phyloP scores from a whole-genome alignment of 1,139 yeast species.

The Sugiyamaella paludigena region DNA sequence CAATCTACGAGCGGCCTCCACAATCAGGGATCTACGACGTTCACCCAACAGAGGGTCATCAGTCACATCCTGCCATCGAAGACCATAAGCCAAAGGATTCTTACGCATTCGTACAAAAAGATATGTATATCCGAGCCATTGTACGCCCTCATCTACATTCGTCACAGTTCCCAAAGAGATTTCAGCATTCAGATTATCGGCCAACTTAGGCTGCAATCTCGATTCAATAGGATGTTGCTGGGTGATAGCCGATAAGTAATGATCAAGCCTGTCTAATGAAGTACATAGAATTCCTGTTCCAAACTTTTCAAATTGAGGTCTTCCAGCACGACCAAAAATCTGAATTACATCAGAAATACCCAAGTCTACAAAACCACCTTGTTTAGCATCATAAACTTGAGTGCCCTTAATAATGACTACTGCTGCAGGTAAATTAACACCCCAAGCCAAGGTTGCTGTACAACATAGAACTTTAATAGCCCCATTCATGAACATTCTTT shows the following conservation, averaged over 20 bases:
- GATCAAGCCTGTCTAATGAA: constrained; percentile 75
- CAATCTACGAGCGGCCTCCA: constrained; percentile 75
- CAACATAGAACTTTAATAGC: constrained; percentile 88
- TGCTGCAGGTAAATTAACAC: constrained; percentile 97
- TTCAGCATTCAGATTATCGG: constrained; percentile 94
- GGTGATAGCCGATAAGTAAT: constrained; percentile 78
- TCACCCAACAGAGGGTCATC: constrained; percentile 80
- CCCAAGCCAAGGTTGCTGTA: constrained; percentile 99
- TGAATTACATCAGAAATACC: constrained; percentile 97
- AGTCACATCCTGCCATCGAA: constrained; percentile 79
- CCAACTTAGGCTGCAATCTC: constrained; percentile 67
- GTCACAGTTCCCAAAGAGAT: constrained; percentile 94
- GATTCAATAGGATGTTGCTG: constrained; percentile 98
- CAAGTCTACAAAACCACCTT: constrained; percentile 89
- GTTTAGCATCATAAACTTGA: constrained; percentile 89
- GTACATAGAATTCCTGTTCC: constrained; percentile 95
- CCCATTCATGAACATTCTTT: constrained; percentile 81
- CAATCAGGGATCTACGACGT: constrained; percentile 70
- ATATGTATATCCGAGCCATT: constrained; percentile 96
- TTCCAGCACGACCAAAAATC: constrained; percentile 98
- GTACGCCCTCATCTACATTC: constrained; percentile 89
- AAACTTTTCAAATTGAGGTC: constrained; percentile 90
- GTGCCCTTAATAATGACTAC: constrained; percentile 96
- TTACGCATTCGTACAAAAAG: constrained; percentile 92
- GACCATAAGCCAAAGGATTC: constrained; percentile 92